Conservation (phyloP, 2,329 filamentous ascomycete species). For the Ceratocystis cubensis region DNA sequence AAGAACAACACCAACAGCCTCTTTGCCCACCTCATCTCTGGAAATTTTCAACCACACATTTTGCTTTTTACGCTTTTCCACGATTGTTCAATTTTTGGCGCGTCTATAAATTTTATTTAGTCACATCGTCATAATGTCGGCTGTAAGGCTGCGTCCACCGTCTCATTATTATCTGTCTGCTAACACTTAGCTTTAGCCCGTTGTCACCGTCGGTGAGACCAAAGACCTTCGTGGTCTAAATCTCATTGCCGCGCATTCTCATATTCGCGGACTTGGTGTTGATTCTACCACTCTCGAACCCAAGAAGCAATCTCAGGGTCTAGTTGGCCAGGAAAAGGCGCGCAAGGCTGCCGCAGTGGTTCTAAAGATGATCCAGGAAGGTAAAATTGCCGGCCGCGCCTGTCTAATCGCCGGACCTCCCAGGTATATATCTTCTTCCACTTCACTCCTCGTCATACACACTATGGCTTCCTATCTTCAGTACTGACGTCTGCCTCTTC, state of each 20-base stretch:
- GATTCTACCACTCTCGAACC: slow-evolving; percentile 85
- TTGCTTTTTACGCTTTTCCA: background rate
- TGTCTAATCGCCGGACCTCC: slow-evolving; percentile 91
- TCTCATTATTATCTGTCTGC: slow-evolving; percentile 13
- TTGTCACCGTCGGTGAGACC: slow-evolving; percentile 76
- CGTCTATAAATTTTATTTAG: background rate
- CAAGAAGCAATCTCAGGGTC: slow-evolving; percentile 70
- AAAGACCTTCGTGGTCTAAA: slow-evolving; percentile 95
- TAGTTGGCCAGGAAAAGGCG: slow-evolving; percentile 93
- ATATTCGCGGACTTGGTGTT: slow-evolving; percentile 90
- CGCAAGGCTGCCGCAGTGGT: slow-evolving; percentile 94
- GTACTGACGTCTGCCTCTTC: background rate
- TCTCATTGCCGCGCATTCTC: slow-evolving; percentile 94
- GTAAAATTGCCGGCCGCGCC: slow-evolving; percentile 92
- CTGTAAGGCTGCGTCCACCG: slow-evolving; percentile 33
- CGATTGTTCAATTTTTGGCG: background rate
- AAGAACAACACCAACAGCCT: background rate
- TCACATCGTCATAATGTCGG: slow-evolving; percentile 35
- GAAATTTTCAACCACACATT: background rate
- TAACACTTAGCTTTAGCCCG: slow-evolving; percentile 33
- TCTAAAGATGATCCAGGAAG: slow-evolving; percentile 96
- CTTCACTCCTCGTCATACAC: background rate
- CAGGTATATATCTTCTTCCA: slow-evolving; percentile 38
- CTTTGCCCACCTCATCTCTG: slow-evolving; percentile 26
- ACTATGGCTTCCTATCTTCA: background rate